A percentile compares a stretch with the other conserved stretches of the same genome.
These are phyloP conservation scores for Raphanus sativus DNA, from an alignment of 345 rosid species.

Conservation along the genomic window DNA sequence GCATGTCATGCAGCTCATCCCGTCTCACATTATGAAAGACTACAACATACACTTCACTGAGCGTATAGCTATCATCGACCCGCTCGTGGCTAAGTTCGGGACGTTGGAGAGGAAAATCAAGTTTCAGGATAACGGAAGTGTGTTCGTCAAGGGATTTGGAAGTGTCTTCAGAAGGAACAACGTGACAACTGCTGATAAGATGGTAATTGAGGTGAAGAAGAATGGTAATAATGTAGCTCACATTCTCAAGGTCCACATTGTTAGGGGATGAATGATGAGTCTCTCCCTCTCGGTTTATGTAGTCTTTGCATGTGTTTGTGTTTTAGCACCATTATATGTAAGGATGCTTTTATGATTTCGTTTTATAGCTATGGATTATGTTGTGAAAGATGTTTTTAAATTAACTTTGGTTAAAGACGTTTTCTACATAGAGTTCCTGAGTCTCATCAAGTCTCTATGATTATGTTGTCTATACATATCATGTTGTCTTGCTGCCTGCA, in stretches of 20 bases:
- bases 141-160: slow-evolving; percentile 24
- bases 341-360: slow-evolving; percentile 2
- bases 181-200: slow-evolving; percentile 5
- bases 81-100: neutral
- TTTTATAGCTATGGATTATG: neutral
- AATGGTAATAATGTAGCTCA: slow-evolving; percentile 2
- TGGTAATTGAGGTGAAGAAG: slow-evolving; percentile 21
- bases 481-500: neutral
- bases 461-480: neutral
- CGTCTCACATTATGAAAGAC: slow-evolving; percentile 7
- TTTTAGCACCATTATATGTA: neutral
- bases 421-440: neutral
- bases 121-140: slow-evolving; percentile 3
- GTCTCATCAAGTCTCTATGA: neutral
- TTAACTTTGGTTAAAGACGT: neutral
- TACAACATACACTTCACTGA: slow-evolving; percentile 19
- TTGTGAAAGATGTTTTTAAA: neutral
- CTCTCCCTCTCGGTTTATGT: neutral
- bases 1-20: slow-evolving; percentile 16
- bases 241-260: slow-evolving; percentile 16
- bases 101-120: slow-evolving; percentile 8
- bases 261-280: neutral
- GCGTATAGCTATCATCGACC: slow-evolving; percentile 5
- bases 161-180: slow-evolving; percentile 17
- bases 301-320: neutral